Evolutionary conservation across 2,329 filamentous ascomycete genomes (phyloP).

Genomic region (Diplodia seriata): DNA sequence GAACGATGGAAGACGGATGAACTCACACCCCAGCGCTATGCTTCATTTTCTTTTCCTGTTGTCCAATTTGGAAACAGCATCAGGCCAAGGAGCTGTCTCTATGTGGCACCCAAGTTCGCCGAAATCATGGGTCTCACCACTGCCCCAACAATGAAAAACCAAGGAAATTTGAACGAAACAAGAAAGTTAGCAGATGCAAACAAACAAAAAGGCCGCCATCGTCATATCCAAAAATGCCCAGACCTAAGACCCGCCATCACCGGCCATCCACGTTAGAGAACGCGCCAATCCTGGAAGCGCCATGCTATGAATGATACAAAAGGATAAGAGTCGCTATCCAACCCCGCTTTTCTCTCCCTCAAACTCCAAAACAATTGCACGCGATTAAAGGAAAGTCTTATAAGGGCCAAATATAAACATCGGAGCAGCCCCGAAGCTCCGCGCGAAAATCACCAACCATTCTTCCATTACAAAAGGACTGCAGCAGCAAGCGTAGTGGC

Average conservation of each 20-base stretch:
- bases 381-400: not conserved
- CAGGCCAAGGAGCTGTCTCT: not conserved
- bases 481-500: too few species aligned
- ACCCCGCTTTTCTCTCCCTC: not conserved
- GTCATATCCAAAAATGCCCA: not conserved
- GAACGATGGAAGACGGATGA: not conserved
- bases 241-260: not conserved
- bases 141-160: too few species aligned
- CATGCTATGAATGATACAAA: constrained; percentile 21
- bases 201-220: not conserved
- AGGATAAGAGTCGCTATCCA: not conserved
- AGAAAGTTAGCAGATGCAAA: not conserved
- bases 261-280: not conserved
- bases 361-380: not conserved
- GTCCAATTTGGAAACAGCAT: not conserved
- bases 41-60: not conserved
- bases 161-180: not conserved
- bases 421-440: not conserved
- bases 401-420: not conserved
- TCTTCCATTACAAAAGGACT: not conserved
- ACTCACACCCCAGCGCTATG: not conserved
- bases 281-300: constrained; percentile 10
- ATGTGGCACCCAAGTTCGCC: not conserved
- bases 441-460: not conserved
- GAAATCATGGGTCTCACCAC: not conserved